Base-by-base conservation (phyloP, 129 eudicot genomes). In the Flaveria brownii region DNA sequence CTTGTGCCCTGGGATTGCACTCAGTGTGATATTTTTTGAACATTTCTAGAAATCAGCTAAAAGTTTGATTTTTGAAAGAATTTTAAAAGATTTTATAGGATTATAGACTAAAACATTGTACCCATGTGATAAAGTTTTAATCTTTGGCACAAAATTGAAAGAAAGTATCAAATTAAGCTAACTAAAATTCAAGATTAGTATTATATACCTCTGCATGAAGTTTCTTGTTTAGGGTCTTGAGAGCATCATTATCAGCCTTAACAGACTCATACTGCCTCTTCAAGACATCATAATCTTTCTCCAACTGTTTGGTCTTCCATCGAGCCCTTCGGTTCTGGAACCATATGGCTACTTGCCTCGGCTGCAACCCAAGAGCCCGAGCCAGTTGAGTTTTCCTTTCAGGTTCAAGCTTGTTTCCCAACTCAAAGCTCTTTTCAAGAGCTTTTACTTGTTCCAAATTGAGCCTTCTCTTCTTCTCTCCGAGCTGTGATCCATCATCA, bases 281-380 rank as follows among this genome's bases (percentile, higher is more conserved):
- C 49, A 92, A 80, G 25, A 88, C 68, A 61, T 85, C 88, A 78
- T 90, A 92, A 63, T 89, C 96, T 82, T 78, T 92, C 85, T 92
- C 97, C 78, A 92, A 80, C 52, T 92, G 96, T 78, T 92, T 92
- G 23, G 98, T 92, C 89, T 92, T 92, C 98, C 98, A 92, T 63
- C 98, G 82, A 10, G 98, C 98, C 86, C 98, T 88, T 47, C 98
- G 81, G 87, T 92, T 92, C 46, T 92, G 98, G 66, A 92, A 92
- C 98, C 98, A 92, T 56, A 92, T 92, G 1, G 98, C 96, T 2
- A 92, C 87, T 78, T 92, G 98, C 52, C 96, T 82, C 0, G 98
- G 98, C 71, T 92, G 98, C 81, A 92, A 73, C 62, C 92, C 89
- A 12, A 92, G 67, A 23, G 98, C 93, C 74, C 96, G 80, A 71